phyloP scores from a whole-genome alignment of 371 early-diverging fungal genomes.

The Smittium mucronatum region DNA sequence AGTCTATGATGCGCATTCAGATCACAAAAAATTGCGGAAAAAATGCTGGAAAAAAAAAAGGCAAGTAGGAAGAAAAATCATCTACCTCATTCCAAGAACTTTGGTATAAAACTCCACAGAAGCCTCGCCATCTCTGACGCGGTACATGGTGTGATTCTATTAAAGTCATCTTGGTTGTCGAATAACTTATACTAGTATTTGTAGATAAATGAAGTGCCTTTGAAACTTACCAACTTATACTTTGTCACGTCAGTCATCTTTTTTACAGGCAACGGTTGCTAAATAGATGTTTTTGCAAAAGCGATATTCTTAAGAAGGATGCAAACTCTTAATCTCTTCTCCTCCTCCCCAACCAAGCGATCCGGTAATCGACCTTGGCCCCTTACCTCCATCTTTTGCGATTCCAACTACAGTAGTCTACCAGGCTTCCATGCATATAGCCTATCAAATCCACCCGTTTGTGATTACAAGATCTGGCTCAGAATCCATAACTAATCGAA shows the following conservation, averaged over 20 bases:
- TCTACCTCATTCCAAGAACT: slow-evolving; percentile 70
- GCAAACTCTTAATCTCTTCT: too few species aligned
- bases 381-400: too few species aligned
- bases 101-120: slow-evolving; percentile 65
- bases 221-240: slow-evolving; percentile 7
- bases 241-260: slow-evolving; percentile 3
- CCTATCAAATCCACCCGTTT: too few species aligned
- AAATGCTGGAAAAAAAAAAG: background rate
- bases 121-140: slow-evolving; percentile 64
- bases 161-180: slow-evolving; percentile 13
- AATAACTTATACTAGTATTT: background rate
- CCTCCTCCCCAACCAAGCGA: too few species aligned
- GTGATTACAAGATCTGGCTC: too few species aligned
- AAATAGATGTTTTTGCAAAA: too few species aligned
- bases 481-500: too few species aligned
- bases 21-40: background rate
- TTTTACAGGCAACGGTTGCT: too few species aligned
- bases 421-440: too few species aligned
- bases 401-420: too few species aligned
- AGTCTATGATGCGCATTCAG: slow-evolving; percentile 34
- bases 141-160: slow-evolving; percentile 71
- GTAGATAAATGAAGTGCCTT: background rate
- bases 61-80: background rate
- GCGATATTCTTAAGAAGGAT: too few species aligned
- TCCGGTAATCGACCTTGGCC: too few species aligned